Evolutionary conservation across 305 asterid species (phyloP).

Genomic region (Fraxinus sp.): DNA sequence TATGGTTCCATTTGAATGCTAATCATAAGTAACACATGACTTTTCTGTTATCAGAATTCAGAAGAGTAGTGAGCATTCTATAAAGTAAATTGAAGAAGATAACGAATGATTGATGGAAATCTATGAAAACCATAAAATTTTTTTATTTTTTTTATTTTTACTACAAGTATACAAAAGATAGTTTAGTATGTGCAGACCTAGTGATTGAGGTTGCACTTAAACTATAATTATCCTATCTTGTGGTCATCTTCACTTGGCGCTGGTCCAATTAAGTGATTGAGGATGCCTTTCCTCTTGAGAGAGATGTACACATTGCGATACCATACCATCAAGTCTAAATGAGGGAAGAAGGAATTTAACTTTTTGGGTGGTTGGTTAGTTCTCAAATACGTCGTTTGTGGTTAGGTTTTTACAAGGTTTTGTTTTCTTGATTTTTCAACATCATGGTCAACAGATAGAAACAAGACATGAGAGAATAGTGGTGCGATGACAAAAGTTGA

Average conservation of each 20-base stretch:
- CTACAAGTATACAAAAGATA: neutral
- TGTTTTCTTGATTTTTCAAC: neutral
- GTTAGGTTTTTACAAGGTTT: neutral
- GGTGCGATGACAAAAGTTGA: too few species aligned
- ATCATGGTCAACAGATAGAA: neutral
- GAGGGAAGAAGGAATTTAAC: neutral
- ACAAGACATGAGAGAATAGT: neutral
- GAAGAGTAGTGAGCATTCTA: neutral
- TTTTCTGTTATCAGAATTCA: neutral
- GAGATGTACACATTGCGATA: neutral
- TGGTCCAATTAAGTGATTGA: neutral
- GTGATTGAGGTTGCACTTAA: neutral
- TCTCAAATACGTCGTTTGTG: neutral
- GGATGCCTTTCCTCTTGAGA: neutral
- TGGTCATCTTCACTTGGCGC: neutral
- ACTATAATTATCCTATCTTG: neutral
- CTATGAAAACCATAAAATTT: neutral
- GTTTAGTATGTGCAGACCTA: neutral
- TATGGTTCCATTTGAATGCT: neutral
- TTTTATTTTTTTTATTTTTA: neutral
- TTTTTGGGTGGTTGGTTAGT: neutral
- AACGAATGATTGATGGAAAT: neutral
- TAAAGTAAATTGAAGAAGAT: neutral
- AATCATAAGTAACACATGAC: neutral
- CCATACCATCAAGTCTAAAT: neutral